A percentile compares a stretch with the other conserved stretches of the same genome.
Conservation (phyloP, 345 rosid genomes). For the Brassica rapa region DNA sequence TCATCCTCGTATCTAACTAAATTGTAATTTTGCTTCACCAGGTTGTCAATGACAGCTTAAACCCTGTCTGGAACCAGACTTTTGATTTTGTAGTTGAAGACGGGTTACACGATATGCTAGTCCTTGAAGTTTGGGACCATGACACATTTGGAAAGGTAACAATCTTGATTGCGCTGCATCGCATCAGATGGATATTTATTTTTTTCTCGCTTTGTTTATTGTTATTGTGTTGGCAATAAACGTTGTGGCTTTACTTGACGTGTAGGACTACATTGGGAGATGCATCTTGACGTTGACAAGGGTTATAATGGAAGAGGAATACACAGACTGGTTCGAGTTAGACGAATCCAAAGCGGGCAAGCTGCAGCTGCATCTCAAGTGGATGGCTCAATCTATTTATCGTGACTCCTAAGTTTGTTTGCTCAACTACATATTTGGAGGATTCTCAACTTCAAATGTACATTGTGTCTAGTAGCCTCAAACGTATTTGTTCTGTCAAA, state of each 20-base stretch:
- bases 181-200: background rate
- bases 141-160: constrained; percentile 98
- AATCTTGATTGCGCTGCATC: background rate
- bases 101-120: constrained; percentile 95
- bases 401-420: constrained; percentile 58
- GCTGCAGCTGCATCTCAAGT: constrained; percentile 71
- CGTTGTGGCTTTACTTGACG: background rate
- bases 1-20: too few relatives aligned
- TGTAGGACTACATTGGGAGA: constrained; percentile 92
- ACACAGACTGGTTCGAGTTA: constrained; percentile 57
- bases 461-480: constrained; percentile 35
- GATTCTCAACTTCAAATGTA: constrained; percentile 29
- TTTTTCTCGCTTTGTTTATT: background rate
- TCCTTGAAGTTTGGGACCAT: constrained; percentile 90
- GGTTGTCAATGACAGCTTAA: constrained; percentile 88
- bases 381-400: constrained; percentile 87
- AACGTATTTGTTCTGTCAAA: constrained; percentile 18
- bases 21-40: constrained; percentile 34
- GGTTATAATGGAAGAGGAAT: constrained; percentile 90
- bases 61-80: constrained; percentile 98
- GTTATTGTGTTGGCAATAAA: background rate
- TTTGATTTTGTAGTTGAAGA: constrained; percentile 98
- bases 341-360: constrained; percentile 78
- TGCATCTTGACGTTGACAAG: constrained; percentile 93
- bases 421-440: background rate